Conservation (phyloP, 1,139 yeast species). For the Saccharomyces hybrid region DNA sequence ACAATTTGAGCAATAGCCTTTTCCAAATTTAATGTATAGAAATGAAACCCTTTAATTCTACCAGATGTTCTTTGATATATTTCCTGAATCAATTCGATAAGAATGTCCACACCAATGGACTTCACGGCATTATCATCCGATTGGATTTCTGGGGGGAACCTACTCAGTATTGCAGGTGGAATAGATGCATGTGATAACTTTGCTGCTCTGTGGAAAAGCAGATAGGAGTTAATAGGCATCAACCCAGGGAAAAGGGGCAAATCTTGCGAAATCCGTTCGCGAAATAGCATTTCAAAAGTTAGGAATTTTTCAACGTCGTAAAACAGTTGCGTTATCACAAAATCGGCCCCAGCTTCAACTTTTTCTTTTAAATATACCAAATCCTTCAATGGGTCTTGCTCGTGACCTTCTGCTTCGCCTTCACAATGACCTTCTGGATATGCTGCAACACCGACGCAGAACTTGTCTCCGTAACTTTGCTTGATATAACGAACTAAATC, state of each 20-base stretch:
- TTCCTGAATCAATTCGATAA: constrained; percentile 55
- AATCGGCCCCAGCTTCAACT: constrained; percentile 90
- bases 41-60: constrained; percentile 73
- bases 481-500: constrained; percentile 79
- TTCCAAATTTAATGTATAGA: constrained; percentile 83
- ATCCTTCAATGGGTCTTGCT: constrained; percentile 59
- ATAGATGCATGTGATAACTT: constrained; percentile 84
- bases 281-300: constrained; percentile 39
- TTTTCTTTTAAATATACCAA: constrained; percentile 73
- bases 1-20: constrained; percentile 84
- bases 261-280: constrained; percentile 37
- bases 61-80: constrained; percentile 48
- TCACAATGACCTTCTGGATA: constrained; percentile 94
- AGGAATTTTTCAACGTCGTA: constrained; percentile 56
- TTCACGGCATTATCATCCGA: constrained; percentile 83
- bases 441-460: constrained; percentile 88
- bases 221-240: constrained; percentile 92
- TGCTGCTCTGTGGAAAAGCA: constrained; percentile 80
- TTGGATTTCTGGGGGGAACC: constrained; percentile 50
- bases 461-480: constrained; percentile 59
- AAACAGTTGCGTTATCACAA: constrained; percentile 82
- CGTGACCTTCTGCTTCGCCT: constrained; percentile 57
- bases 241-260: constrained; percentile 80
- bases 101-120: constrained; percentile 67
- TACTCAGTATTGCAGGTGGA: constrained; percentile 49